Conservation (phyloP, 2,329 filamentous ascomycete species). For the Myriosclerotinia duriaeana region DNA sequence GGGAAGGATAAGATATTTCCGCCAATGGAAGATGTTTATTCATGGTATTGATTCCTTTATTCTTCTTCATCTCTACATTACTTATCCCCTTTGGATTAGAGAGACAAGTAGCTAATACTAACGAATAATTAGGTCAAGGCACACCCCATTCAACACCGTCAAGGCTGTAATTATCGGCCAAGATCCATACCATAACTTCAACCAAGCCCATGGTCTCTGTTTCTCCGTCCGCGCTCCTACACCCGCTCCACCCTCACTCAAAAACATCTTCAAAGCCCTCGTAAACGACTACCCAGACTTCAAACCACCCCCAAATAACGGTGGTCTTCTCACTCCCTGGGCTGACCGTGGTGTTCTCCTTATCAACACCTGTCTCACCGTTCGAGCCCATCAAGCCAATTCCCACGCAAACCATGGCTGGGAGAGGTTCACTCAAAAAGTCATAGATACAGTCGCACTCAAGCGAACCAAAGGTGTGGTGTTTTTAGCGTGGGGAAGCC, state of each 20-base stretch:
- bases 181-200: constrained; percentile 93
- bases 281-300: constrained; percentile 87
- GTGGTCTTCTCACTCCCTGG: constrained; percentile 87
- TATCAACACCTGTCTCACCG: constrained; percentile 92
- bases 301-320: constrained; percentile 69
- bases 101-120: constrained; percentile 30
- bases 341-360: constrained; percentile 89
- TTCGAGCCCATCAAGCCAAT: constrained; percentile 84
- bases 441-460: constrained; percentile 82
- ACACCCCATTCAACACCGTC: constrained; percentile 84
- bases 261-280: constrained; percentile 89
- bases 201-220: constrained; percentile 93
- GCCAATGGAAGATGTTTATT: constrained; percentile 85
- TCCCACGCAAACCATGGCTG: constrained; percentile 84
- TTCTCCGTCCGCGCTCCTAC: constrained; percentile 94
- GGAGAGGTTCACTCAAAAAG: constrained; percentile 89
- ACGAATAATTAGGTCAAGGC: constrained; percentile 70
- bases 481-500: constrained; percentile 90
- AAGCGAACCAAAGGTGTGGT: constrained; percentile 80
- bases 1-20: constrained; percentile 80
- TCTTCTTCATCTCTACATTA: neutral
- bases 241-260: constrained; percentile 80
- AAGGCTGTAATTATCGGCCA: constrained; percentile 94
- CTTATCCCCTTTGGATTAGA: neutral
- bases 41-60: constrained; percentile 63